phyloP scores from a whole-genome alignment of 805 yeast genomes.

The Wickerhamomyces tratensis region DNA sequence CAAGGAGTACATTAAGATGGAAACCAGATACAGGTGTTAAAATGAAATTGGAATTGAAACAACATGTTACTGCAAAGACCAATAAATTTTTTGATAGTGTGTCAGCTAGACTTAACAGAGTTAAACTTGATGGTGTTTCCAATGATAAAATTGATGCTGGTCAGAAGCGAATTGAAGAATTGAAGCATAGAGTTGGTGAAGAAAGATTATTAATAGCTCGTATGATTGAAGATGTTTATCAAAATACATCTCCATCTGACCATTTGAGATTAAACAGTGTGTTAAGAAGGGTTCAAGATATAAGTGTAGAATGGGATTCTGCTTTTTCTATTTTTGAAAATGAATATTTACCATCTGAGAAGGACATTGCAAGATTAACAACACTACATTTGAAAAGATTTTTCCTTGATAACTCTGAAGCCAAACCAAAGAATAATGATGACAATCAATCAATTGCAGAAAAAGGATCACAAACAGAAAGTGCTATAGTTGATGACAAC shows the following conservation, averaged over 20 bases:
- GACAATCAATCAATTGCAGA: slow-evolving; percentile 5
- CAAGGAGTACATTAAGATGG: slow-evolving; percentile 64
- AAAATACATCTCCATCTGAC: slow-evolving; percentile 47
- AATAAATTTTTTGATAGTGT: slow-evolving; percentile 65
- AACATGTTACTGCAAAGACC: slow-evolving; percentile 42
- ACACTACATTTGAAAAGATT: slow-evolving; percentile 76
- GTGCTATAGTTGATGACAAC: neutral
- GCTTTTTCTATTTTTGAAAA: slow-evolving; percentile 77
- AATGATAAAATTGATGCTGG: slow-evolving; percentile 69
- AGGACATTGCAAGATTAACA: slow-evolving; percentile 84
- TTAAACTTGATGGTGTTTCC: slow-evolving; percentile 65
- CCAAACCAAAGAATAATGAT: slow-evolving; percentile 13
- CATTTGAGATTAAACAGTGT: slow-evolving; percentile 64
- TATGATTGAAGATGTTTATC: slow-evolving; percentile 42
- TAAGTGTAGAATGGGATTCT: slow-evolving; percentile 79
- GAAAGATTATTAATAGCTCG: slow-evolving; percentile 39
- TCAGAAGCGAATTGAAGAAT: slow-evolving; percentile 41
- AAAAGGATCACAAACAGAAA: neutral
- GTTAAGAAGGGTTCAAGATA: slow-evolving; percentile 63
- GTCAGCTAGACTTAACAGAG: slow-evolving; percentile 55
- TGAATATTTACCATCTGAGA: slow-evolving; percentile 78
- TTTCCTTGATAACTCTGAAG: slow-evolving; percentile 43
- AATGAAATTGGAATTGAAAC: slow-evolving; percentile 55
- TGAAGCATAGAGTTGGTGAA: slow-evolving; percentile 39
- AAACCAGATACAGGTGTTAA: slow-evolving; percentile 59